A percentile compares a stretch with the other conserved stretches of the same genome.
phyloP scores from a whole-genome alignment of 2,329 filamentous ascomycete species.

The Clarireedia sp. region DNA sequence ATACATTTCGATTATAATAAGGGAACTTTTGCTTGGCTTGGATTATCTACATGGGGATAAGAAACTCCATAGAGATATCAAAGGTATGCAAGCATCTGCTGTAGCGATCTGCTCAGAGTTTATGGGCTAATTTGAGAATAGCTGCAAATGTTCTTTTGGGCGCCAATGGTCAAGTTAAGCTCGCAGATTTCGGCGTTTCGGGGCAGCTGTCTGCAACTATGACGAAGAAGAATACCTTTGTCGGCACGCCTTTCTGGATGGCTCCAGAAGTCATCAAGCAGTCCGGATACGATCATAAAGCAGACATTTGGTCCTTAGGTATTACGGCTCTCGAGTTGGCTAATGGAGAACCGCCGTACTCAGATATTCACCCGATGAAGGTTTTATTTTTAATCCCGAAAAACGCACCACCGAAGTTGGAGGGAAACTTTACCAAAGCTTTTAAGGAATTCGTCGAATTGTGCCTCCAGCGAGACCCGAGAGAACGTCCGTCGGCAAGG shows the following conservation, averaged over 20 bases:
- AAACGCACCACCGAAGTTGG: constrained; percentile 75
- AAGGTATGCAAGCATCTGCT: constrained; percentile 48
- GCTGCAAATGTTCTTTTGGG: constrained; percentile 89
- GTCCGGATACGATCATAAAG: constrained; percentile 95
- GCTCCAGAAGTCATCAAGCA: constrained; percentile 98
- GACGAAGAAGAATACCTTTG: constrained; percentile 99
- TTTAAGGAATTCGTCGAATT: constrained; percentile 81
- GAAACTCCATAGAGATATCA: constrained; percentile 94
- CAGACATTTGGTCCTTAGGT: constrained; percentile 93
- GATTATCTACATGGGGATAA: constrained; percentile 93
- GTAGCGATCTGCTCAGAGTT: not conserved
- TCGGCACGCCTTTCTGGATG: constrained; percentile 99
- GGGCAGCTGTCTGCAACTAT: constrained; percentile 94
- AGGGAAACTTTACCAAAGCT: constrained; percentile 71
- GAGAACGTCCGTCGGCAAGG: constrained; percentile 76
- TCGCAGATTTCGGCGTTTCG: constrained; percentile 95
- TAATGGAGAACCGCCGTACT: constrained; percentile 86
- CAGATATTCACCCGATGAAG: constrained; percentile 98
- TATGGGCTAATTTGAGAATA: constrained; percentile 30
- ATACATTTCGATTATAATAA: constrained; percentile 92
- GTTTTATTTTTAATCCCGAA: constrained; percentile 95
- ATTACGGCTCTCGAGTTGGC: constrained; percentile 91
- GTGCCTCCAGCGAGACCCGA: constrained; percentile 82
- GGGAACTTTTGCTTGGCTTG: constrained; percentile 80
- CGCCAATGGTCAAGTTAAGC: constrained; percentile 88